Base-by-base conservation (phyloP, 352 stramenopile genomes). In the Globisporangium middletonii region DNA sequence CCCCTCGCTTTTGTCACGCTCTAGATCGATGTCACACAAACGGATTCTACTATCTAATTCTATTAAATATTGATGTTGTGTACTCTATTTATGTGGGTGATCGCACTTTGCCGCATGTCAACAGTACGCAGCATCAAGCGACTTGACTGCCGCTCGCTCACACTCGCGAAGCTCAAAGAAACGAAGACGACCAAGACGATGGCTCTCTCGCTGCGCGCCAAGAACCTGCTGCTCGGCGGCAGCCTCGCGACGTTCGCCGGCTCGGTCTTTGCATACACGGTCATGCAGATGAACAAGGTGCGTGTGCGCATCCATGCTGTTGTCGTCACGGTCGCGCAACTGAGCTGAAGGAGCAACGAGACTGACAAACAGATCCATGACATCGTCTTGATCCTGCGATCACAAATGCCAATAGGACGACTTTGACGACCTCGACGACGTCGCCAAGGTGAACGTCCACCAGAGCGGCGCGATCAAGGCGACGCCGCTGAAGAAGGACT, bases 251-350 rank as follows among this genome's bases (percentile, higher is more conserved):
- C 74, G 9, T 93, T 93, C 57, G 73, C 77, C 44, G 63, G 69
- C 53, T 63, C 77, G 33, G 71, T 93, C 51, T 93, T 91, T 44
- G 61, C 65, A 28, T 93, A 93, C 68, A 91, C 83, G 35, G 78
- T 93, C 49, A 70, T 79, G 57, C 75, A 93, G 67, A 88, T 93
- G 80, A 86, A 72, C 67, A 83, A 83, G 68, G 83, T 93, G 65
- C 51, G 60, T 35, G 30, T 35, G 30, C 30, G 30, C 33, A 9
- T 38, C 33, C 1, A 13, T 12, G 33, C 4, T 43, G 37, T 3
- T 16, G n/a, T 2, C 23, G 38, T 45, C 19, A 54, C n/a, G 11
- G 46, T 16, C 16, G 43, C 33, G 33, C 7, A 12, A 7, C 7
- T 38, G 33, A 38, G 12, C 33, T 9, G 30, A 35, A 35, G 30